phyloP scores from a whole-genome alignment of 371 early-diverging fungal genomes.

The Syncephalastrum monosporum region DNA sequence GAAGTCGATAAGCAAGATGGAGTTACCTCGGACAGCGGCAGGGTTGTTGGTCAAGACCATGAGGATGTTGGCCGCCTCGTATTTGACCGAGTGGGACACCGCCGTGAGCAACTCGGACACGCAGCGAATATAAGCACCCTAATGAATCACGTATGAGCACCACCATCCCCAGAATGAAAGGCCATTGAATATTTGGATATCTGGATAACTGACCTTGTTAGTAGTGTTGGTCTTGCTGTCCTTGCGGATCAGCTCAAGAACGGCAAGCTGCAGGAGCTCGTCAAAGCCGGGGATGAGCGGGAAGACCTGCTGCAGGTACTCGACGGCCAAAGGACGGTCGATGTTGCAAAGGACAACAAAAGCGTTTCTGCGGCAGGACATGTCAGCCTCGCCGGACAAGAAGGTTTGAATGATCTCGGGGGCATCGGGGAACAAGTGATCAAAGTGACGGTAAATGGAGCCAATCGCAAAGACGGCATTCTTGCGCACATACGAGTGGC shows the following conservation, averaged over 20 bases:
- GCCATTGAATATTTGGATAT: not conserved
- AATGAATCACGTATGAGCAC: not conserved
- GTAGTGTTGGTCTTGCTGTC: slow-evolving; percentile 76
- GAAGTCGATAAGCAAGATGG: not conserved
- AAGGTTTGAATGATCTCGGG: slow-evolving; percentile 86
- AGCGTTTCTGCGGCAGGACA: slow-evolving; percentile 92
- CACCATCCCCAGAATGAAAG: not conserved
- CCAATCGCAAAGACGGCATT: slow-evolving; percentile 96
- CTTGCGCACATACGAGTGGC: slow-evolving; percentile 96
- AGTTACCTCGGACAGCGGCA: slow-evolving; percentile 83
- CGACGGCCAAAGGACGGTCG: slow-evolving; percentile 76
- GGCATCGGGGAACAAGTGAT: slow-evolving; percentile 94
- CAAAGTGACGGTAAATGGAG: slow-evolving; percentile 83
- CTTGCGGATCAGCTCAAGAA: slow-evolving; percentile 93
- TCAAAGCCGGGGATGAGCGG: slow-evolving; percentile 79
- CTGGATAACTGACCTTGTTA: slow-evolving; percentile 63
- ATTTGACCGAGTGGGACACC: slow-evolving; percentile 88
- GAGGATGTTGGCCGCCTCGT: slow-evolving; percentile 94
- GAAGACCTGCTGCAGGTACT: slow-evolving; percentile 77
- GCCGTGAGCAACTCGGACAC: slow-evolving; percentile 83
- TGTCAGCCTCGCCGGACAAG: slow-evolving; percentile 82
- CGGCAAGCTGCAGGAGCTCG: slow-evolving; percentile 89
- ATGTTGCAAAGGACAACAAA: slow-evolving; percentile 87
- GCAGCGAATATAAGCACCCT: slow-evolving; percentile 86
- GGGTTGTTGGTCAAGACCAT: slow-evolving; percentile 85